These are phyloP conservation scores for Aspergillus sp. DNA, from an alignment of 2,329 filamentous ascomycete genomes.

Conservation along the genomic window DNA sequence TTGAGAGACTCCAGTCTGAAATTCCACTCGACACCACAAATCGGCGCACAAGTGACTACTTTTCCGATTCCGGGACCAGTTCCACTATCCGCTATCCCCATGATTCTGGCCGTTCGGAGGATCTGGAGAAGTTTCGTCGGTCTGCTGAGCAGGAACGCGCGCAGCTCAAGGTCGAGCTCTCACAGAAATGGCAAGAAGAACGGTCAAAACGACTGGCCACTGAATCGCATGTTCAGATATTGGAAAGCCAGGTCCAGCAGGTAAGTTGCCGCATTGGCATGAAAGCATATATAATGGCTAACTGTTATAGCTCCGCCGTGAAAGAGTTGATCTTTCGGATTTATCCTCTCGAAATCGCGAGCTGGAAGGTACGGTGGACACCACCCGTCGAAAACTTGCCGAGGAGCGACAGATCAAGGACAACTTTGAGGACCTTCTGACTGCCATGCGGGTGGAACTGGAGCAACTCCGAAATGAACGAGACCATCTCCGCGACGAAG, in stretches of 20 bases:
- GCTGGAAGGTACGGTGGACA: slow-evolving; percentile 72
- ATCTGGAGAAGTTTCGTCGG: slow-evolving; percentile 75
- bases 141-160: slow-evolving; percentile 87
- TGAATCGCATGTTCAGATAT: slow-evolving; percentile 73
- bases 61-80: slow-evolving; percentile 89
- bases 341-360: slow-evolving; percentile 60
- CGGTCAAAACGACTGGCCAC: slow-evolving; percentile 65
- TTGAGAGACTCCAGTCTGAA: slow-evolving; percentile 81
- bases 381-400: slow-evolving; percentile 69
- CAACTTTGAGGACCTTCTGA: slow-evolving; percentile 87
- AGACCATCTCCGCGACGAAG: slow-evolving; percentile 74
- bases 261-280: slow-evolving; percentile 28
- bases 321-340: slow-evolving; percentile 46
- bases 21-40: slow-evolving; percentile 49
- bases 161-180: slow-evolving; percentile 74
- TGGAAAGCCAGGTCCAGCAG: slow-evolving; percentile 71
- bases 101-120: slow-evolving; percentile 55
- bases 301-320: slow-evolving; percentile 38
- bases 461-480: slow-evolving; percentile 78
- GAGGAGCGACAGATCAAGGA: slow-evolving; percentile 84
- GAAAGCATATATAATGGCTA: not conserved
- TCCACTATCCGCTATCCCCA: slow-evolving; percentile 68
- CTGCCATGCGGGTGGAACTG: slow-evolving; percentile 74
- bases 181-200: slow-evolving; percentile 81
- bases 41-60: slow-evolving; percentile 91